Percentiles rank a stretch among this genome's conserved stretches.
Conservation (phyloP, 2,329 filamentous ascomycete genomes). For the Grosmannia clavigera region DNA sequence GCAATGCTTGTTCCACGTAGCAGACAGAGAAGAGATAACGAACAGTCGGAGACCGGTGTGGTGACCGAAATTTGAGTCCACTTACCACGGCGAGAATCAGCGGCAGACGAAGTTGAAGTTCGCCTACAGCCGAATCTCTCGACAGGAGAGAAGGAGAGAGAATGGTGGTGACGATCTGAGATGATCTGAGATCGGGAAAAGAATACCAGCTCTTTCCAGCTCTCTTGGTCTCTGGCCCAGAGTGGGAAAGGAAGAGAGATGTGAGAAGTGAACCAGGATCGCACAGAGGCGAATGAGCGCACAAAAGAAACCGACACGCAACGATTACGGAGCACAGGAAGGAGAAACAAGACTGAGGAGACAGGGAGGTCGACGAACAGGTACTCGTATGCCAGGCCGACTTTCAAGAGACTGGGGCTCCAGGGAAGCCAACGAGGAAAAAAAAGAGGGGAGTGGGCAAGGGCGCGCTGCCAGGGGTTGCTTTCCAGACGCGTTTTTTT, state of each 20-base stretch:
- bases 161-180: too few relatives aligned
- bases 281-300: background rate
- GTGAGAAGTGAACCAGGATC: background rate
- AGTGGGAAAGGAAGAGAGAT: background rate
- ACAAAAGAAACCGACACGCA: background rate
- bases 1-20: too few relatives aligned
- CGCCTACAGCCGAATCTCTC: conserved; percentile 12
- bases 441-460: background rate
- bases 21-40: background rate
- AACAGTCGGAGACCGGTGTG: background rate
- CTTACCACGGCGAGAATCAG: conserved; percentile 13
- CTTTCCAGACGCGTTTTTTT: conserved; percentile 2
- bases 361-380: background rate
- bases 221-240: background rate
- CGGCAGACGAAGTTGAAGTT: conserved; percentile 10
- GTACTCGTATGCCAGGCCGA: background rate
- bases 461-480: background rate
- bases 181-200: background rate
- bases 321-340: background rate
- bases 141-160: background rate
- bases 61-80: background rate
- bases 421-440: background rate
- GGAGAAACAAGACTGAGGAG: background rate
- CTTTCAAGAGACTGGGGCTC: background rate
- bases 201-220: background rate